Evolutionary conservation across 2,329 filamentous ascomycete genomes (phyloP).

Genomic region (Teratosphaeria viscida): DNA sequence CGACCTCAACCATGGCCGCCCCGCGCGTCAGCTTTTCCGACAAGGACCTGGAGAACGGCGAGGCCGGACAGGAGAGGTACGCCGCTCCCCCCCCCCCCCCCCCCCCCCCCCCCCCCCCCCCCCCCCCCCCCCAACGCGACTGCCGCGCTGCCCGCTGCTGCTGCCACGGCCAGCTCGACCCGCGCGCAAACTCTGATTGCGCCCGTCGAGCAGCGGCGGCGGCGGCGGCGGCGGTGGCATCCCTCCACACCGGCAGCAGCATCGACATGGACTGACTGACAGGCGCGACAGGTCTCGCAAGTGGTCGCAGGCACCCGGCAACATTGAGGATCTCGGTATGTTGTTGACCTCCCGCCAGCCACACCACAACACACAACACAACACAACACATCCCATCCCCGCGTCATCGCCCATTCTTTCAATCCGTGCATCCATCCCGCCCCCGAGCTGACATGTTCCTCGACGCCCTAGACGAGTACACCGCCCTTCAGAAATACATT

Average conservation of each 20-base stretch:
- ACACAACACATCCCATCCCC: not conserved
- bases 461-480: conserved; percentile 47
- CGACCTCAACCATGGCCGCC: conserved; percentile 22
- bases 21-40: conserved; percentile 30
- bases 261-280: not conserved
- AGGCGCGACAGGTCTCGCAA: conserved; percentile 22
- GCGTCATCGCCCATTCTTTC: not conserved
- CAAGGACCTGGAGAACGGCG: conserved; percentile 30
- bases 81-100: not conserved
- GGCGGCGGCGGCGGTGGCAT: not conserved
- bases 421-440: not conserved
- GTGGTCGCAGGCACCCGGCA: conserved; percentile 30
- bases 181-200: not conserved
- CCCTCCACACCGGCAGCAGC: not conserved
- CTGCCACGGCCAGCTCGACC: not conserved
- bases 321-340: conserved; percentile 33
- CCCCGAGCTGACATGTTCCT: conserved; percentile 12
- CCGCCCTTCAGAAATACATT: conserved; percentile 56
- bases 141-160: not conserved
- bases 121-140: too few relatives aligned
- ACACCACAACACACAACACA: conserved; percentile 3
- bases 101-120: too few relatives aligned
- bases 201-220: not conserved
- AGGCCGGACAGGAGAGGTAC: conserved; percentile 19
- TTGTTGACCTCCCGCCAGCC: not conserved